phyloP scores from a whole-genome alignment of 2,329 filamentous ascomycete species.

The Colletotrichum chlorophyti region DNA sequence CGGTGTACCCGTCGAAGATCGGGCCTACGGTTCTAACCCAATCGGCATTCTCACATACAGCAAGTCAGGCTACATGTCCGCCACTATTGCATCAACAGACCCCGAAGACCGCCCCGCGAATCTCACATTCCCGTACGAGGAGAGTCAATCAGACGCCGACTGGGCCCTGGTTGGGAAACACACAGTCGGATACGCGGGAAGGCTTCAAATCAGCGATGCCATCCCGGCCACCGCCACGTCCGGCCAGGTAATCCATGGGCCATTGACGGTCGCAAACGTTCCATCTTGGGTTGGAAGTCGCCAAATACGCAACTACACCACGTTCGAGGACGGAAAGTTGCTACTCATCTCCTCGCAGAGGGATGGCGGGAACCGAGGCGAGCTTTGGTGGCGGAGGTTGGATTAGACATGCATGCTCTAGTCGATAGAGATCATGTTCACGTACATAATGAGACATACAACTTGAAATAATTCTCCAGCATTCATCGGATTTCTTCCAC shows the following conservation, averaged over 20 bases:
- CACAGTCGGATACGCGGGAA: conserved; percentile 35
- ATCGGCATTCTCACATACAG: conserved; percentile 37
- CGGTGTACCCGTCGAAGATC: conserved; percentile 27
- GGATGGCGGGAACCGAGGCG: conserved; percentile 21
- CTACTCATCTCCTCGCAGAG: conserved; percentile 22
- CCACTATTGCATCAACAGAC: conserved; percentile 36
- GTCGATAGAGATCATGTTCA: no score
- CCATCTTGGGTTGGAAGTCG: conserved; percentile 34
- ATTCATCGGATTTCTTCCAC: no score
- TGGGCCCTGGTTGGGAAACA: conserved; percentile 37
- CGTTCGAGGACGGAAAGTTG: conserved; percentile 17
- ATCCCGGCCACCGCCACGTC: conserved; percentile 26
- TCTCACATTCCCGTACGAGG: conserved; percentile 32
- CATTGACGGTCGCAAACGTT: conserved; percentile 34
- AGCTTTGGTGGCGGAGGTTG: conserved; percentile 29
- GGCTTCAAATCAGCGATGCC: conserved; percentile 32
- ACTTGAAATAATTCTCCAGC: no score
- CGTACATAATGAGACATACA: no score
- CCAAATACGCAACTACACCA: conserved; percentile 32
- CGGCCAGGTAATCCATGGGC: conserved; percentile 37
- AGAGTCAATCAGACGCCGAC: conserved; percentile 34
- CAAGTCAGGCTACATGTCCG: conserved; percentile 35
- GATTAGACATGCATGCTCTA: no score
- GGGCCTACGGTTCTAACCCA: conserved; percentile 30
- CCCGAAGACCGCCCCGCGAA: conserved; percentile 33